A percentile compares a stretch with the other conserved stretches of the same genome.
Conservation (phyloP, 148 eudicot genomes). For the Chenopodium quinoa region DNA sequence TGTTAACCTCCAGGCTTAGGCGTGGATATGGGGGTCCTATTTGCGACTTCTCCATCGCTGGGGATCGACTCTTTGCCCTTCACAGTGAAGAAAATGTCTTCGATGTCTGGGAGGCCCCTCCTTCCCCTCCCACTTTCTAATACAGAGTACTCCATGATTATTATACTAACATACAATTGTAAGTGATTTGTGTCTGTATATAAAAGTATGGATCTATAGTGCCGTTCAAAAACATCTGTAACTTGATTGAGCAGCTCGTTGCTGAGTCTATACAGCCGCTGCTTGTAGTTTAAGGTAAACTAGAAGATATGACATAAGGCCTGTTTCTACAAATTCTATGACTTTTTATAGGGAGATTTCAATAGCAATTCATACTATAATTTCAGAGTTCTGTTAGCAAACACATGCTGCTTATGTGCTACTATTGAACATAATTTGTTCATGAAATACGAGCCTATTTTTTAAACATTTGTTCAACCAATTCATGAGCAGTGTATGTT, state of each 20-base stretch:
- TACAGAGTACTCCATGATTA: background rate
- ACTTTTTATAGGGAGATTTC: background rate
- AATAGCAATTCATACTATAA: background rate
- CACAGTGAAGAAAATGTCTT: constrained; percentile 88
- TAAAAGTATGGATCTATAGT: background rate
- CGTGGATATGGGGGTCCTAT: constrained; percentile 72
- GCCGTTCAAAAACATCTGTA: constrained; percentile 4
- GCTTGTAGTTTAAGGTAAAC: background rate
- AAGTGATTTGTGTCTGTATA: background rate
- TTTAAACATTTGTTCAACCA: background rate
- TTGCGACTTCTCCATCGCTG: constrained; percentile 85
- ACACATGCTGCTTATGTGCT: background rate
- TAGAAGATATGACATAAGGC: constrained; percentile 11
- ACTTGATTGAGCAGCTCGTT: constrained; percentile 3
- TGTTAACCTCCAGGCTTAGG: constrained; percentile 69
- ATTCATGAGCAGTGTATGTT: background rate
- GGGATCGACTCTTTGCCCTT: constrained; percentile 81
- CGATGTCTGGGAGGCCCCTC: constrained; percentile 86
- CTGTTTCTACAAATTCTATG: background rate
- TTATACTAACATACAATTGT: background rate
- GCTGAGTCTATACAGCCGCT: constrained; percentile 6
- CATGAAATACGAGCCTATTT: background rate
- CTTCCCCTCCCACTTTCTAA: constrained; percentile 36
- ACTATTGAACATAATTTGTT: background rate
- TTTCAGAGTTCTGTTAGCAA: background rate